These are phyloP conservation scores for Calophaca sinica DNA, from an alignment of 306 rosid species.

Conservation along the genomic window DNA sequence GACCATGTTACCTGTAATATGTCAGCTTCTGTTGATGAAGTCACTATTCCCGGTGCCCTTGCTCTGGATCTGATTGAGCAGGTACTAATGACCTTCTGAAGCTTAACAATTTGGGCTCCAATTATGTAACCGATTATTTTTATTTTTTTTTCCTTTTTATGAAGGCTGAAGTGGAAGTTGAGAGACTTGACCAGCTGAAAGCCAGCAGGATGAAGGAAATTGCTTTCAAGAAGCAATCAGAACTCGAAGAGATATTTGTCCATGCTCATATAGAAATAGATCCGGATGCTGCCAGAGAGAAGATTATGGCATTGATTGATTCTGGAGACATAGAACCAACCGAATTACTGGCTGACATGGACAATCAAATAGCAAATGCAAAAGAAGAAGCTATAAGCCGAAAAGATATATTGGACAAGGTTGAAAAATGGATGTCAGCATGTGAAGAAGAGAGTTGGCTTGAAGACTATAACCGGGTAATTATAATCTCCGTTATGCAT, in stretches of 20 bases:
- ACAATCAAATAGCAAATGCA: slow-evolving; percentile 86
- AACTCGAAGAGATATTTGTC: slow-evolving; percentile 89
- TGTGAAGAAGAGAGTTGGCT: slow-evolving; percentile 99
- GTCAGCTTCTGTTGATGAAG: slow-evolving; percentile 97
- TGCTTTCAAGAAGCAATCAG: slow-evolving; percentile 93
- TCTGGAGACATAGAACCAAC: slow-evolving; percentile 85
- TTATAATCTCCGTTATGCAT: slow-evolving; percentile 21
- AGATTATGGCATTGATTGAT: slow-evolving; percentile 85
- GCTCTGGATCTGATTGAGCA: slow-evolving; percentile 92
- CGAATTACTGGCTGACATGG: slow-evolving; percentile 94
- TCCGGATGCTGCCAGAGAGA: slow-evolving; percentile 90
- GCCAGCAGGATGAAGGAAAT: slow-evolving; percentile 99
- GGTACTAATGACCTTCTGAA: slow-evolving; percentile 56
- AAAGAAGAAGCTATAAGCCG: slow-evolving; percentile 95
- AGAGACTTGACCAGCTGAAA: slow-evolving; percentile 95
- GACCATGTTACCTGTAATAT: slow-evolving; percentile 97
- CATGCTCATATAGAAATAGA: slow-evolving; percentile 90
- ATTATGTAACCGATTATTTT: slow-evolving; percentile 28
- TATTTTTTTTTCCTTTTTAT: slow-evolving; percentile 38
- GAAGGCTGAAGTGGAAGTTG: slow-evolving; percentile 99
- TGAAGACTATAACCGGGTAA: slow-evolving; percentile 97
- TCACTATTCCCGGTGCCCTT: slow-evolving; percentile 95
- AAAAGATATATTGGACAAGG: slow-evolving; percentile 98
- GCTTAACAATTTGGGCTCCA: slow-evolving; percentile 24
- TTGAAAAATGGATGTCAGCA: slow-evolving; percentile 99